A percentile compares a stretch with the other conserved stretches of the same genome.
phyloP scores from a whole-genome alignment of 176 grass and related monocot species.

The Rhynchospora breviuscula region DNA sequence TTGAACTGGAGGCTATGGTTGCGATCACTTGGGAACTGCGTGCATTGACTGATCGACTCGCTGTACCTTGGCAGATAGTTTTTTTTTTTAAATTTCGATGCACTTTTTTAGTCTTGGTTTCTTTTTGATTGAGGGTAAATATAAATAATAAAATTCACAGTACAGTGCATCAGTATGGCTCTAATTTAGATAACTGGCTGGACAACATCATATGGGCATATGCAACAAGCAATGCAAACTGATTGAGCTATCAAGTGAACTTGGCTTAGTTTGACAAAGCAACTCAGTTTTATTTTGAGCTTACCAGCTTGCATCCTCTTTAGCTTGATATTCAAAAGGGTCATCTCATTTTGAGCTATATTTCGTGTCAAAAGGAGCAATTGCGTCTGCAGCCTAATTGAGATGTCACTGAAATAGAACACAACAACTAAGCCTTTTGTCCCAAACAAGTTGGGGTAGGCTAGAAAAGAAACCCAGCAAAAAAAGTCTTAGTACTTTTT shows the following conservation, averaged over 20 bases:
- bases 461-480: too few relatives aligned
- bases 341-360: neutral
- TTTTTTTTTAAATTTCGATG: neutral
- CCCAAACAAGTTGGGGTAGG: too few relatives aligned
- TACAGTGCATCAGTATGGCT: neutral
- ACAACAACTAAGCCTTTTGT: too few relatives aligned
- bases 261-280: neutral
- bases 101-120: neutral
- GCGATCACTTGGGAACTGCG: neutral
- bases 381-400: neutral
- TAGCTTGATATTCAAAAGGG: neutral
- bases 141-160: neutral
- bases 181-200: neutral
- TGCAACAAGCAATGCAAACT: neutral
- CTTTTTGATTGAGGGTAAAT: neutral
- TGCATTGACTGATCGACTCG: neutral
- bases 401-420: neutral
- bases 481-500: too few relatives aligned
- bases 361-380: neutral
- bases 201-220: neutral
- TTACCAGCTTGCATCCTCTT: neutral
- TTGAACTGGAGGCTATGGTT: neutral
- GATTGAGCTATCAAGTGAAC: neutral
- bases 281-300: neutral
- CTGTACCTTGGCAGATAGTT: neutral